Base-by-base conservation (phyloP, 2,329 filamentous ascomycete genomes). In the Ceratocystis ficicola region DNA sequence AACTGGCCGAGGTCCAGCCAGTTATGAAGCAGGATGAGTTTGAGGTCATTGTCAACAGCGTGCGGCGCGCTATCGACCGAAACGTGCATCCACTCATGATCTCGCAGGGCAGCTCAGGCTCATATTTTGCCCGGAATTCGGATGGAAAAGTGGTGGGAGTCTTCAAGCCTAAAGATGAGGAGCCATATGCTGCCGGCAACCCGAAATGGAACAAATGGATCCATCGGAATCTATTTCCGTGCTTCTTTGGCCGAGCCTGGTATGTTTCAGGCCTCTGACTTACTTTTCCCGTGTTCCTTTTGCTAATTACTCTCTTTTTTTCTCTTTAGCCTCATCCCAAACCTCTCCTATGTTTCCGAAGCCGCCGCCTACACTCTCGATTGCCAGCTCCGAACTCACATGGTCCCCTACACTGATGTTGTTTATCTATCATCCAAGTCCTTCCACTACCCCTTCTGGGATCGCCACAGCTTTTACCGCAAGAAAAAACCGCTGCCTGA, bases 141-240 rank as follows among this genome's bases (percentile, higher is more conserved):
- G 87, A 93, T 66, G 94, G 94, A 63, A 96, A 95, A 77, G 90
- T 96, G 17, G 90, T 99, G 3, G 94, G 92, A 44, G 94, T 99
- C 3, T 99, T 99, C 78, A 99, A 99, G 75, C 94, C 94, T 52
- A 99, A 99, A 77, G 94, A 99, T 71, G 94, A 99, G 77, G 95
- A 99, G 75, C 94, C 94, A 0, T 99, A 96, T 73, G 94, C 94
- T 1, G 94, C 90, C 41, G 88, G 90, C 70, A 99, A 99, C 73
- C 94, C 94, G 5, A 99, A 99, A 75, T 97, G 93, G 93, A 97
- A 95, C 71, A 99, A 99, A 77, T 99, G 94, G 94, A 92, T 99
- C 78, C 94, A 99, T 75, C 83, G 94, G 69, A 99, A 99, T 74
- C 74, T 99, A 69, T 97, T 99, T 71, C 94, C 94, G 7, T 99